A percentile compares a stretch with the other conserved stretches of the same genome.
These are phyloP conservation scores for Nicotiana noctiflora DNA, from an alignment of 257 asterid genomes.

Conservation along the genomic window DNA sequence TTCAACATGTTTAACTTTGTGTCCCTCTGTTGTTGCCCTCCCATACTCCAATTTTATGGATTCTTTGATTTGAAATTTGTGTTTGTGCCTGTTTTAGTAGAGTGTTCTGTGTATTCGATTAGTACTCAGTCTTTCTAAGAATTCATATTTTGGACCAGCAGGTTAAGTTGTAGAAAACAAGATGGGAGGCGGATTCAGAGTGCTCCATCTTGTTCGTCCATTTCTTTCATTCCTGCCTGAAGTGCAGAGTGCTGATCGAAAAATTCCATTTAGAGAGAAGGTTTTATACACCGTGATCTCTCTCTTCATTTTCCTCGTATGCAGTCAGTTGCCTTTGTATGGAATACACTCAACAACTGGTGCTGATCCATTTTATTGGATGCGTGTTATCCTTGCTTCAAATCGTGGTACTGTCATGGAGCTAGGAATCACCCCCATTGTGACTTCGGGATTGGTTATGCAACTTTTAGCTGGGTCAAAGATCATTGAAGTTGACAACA, in stretches of 20 bases:
- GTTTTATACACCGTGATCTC: slow-evolving; percentile 76
- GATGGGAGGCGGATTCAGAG: slow-evolving; percentile 87
- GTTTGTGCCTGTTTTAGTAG: neutral
- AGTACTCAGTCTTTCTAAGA: neutral
- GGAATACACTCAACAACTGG: slow-evolving; percentile 91
- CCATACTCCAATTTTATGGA: neutral
- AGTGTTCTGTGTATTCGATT: neutral
- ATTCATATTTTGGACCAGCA: slow-evolving; percentile 15
- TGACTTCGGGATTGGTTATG: slow-evolving; percentile 79
- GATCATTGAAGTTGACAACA: slow-evolving; percentile 80
- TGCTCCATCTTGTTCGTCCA: slow-evolving; percentile 78
- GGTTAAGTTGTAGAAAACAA: slow-evolving; percentile 24
- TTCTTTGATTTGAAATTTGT: neutral
- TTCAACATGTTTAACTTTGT: neutral
- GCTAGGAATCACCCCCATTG: slow-evolving; percentile 85
- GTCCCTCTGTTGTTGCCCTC: neutral
- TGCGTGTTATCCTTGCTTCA: slow-evolving; percentile 90
- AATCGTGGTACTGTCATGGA: slow-evolving; percentile 89
- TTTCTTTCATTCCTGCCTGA: slow-evolving; percentile 79
- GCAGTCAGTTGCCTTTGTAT: slow-evolving; percentile 81
- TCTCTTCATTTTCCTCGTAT: slow-evolving; percentile 69
- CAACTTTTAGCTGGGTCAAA: slow-evolving; percentile 80
- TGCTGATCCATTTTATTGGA: slow-evolving; percentile 88
- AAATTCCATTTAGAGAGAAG: slow-evolving; percentile 81
- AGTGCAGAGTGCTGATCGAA: slow-evolving; percentile 80